These are phyloP conservation scores for Tremella fuciformis DNA, from an alignment of 768 basidiomycete genomes.

Conservation along the genomic window DNA sequence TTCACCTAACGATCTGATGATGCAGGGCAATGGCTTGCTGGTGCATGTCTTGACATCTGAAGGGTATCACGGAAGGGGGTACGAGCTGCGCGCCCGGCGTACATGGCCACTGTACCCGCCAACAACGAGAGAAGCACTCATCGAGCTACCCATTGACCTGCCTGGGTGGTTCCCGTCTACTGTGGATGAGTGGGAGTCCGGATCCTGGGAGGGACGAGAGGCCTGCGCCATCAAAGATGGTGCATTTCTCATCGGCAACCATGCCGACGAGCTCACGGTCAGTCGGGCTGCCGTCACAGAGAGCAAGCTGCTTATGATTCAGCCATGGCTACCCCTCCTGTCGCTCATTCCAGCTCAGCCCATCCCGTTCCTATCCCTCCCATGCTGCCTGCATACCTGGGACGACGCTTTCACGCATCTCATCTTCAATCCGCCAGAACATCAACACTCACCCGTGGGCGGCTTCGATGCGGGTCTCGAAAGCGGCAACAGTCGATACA, in stretches of 20 bases:
- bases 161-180: conserved; percentile 46
- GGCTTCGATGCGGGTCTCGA: conserved; percentile 53
- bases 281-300: conserved; percentile 10
- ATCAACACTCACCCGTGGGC: conserved; percentile 37
- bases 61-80: conserved; percentile 77
- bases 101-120: conserved; percentile 80
- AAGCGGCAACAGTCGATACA: conserved; percentile 64
- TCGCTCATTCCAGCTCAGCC: conserved; percentile 55
- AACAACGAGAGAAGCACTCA: conserved; percentile 61
- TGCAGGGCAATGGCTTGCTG: conserved; percentile 84
- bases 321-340: conserved; percentile 83
- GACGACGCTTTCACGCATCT: conserved; percentile 69
- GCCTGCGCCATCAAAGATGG: conserved; percentile 54
- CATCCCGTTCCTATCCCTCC: conserved; percentile 59
- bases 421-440: conserved; percentile 31
- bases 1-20: conserved; percentile 1
- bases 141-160: conserved; percentile 72
- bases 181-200: conserved; percentile 41
- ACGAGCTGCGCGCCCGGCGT: conserved; percentile 78
- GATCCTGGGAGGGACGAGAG: conserved; percentile 29
- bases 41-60: conserved; percentile 80
- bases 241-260: conserved; percentile 85
- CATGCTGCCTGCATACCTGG: conserved; percentile 65
- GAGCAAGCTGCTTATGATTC: neutral
- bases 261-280: conserved; percentile 86